phyloP scores from a whole-genome alignment of 2,329 filamentous ascomycete genomes.

The Colletotrichum caudatum region DNA sequence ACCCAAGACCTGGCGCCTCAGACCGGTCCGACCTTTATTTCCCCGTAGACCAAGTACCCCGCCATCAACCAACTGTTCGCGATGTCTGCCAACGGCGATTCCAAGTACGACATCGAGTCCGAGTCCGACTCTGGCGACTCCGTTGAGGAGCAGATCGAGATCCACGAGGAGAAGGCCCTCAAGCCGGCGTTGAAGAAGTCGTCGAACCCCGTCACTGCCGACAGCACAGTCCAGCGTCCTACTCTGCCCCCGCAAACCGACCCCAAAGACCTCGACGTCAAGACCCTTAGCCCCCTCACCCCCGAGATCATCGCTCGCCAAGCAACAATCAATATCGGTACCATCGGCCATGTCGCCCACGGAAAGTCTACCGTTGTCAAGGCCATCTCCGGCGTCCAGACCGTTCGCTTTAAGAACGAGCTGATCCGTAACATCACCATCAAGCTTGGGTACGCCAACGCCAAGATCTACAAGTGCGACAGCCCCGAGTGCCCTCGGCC shows the following conservation, averaged over 20 bases:
- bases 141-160: slow-evolving; percentile 65
- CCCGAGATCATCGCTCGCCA: slow-evolving; percentile 98
- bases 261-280: slow-evolving; percentile 87
- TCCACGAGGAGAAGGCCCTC: slow-evolving; percentile 70
- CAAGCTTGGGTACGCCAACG: slow-evolving; percentile 99
- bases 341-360: slow-evolving; percentile 98
- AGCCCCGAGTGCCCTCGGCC: slow-evolving; percentile 91
- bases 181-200: slow-evolving; percentile 91
- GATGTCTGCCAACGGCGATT: slow-evolving; percentile 70
- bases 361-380: slow-evolving; percentile 99
- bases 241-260: slow-evolving; percentile 88
- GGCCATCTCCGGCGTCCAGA: slow-evolving; percentile 98
- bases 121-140: slow-evolving; percentile 77
- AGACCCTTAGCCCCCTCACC: slow-evolving; percentile 83
- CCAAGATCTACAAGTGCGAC: slow-evolving; percentile 99
- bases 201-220: slow-evolving; percentile 57
- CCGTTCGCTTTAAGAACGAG: slow-evolving; percentile 99
- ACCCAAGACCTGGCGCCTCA: too few relatives aligned
- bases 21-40: too few relatives aligned
- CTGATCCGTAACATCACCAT: slow-evolving; percentile 99
- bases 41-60: too few relatives aligned
- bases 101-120: slow-evolving; percentile 78
- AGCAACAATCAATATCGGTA: slow-evolving; percentile 99
- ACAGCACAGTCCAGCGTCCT: slow-evolving; percentile 66
- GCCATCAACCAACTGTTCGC: slow-evolving; percentile 44